Percentiles rank a stretch among this genome's conserved stretches.
Evolutionary conservation across 1,284 basidiomycete species (phyloP).

Genomic region (Tetrapyrgos nigripes): DNA sequence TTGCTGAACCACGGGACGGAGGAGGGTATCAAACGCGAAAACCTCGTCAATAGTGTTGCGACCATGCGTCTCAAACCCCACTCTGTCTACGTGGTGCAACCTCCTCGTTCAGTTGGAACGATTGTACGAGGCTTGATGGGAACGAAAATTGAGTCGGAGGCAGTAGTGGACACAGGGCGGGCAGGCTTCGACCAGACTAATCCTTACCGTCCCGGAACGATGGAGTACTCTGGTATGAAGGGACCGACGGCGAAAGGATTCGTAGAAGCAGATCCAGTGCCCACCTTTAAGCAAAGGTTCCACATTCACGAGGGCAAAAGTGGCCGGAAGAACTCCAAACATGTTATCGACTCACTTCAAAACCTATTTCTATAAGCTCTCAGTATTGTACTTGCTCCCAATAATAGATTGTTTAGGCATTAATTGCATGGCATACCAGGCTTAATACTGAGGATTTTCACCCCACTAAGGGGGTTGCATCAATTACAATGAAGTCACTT

Average conservation of each 20-base stretch:
- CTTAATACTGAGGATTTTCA: too few species aligned
- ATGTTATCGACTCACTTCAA: too few species aligned
- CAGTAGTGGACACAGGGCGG: slow-evolving; percentile 20
- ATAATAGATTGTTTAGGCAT: too few species aligned
- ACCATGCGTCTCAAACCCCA: slow-evolving; percentile 28
- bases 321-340: too few species aligned
- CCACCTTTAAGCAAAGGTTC: too few species aligned
- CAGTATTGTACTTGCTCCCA: too few species aligned
- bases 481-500: neutral
- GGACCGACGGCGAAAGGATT: neutral
- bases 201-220: slow-evolving; percentile 16
- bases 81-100: slow-evolving; percentile 28
- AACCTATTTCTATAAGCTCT: too few species aligned
- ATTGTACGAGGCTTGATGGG: slow-evolving; percentile 43
- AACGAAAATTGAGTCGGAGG: slow-evolving; percentile 33
- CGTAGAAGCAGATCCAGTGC: neutral
- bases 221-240: slow-evolving; percentile 14
- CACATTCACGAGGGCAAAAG: too few species aligned
- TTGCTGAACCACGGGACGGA: slow-evolving; percentile 27
- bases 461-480: too few species aligned
- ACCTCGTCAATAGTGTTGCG: slow-evolving; percentile 12
- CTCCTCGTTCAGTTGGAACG: slow-evolving; percentile 45
- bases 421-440: too few species aligned
- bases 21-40: slow-evolving; percentile 29
- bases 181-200: slow-evolving; percentile 8